Evolutionary conservation across 768 basidiomycete species (phyloP).

Genomic region (Mycena belliarum): DNA sequence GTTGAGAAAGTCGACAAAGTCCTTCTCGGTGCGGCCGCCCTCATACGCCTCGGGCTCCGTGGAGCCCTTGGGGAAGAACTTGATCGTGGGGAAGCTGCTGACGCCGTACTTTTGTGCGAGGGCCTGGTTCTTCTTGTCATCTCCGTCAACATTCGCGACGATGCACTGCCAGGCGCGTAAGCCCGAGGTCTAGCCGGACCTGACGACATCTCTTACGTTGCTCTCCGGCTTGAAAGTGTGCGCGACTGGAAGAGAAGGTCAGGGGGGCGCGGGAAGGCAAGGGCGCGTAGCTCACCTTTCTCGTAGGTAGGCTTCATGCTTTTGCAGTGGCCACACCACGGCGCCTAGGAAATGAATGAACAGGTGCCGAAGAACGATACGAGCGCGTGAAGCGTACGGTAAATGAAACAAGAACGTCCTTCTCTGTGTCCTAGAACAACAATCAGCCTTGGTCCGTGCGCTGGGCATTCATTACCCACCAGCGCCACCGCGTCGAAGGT

Average conservation of each 20-base stretch:
- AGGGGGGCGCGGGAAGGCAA: background rate
- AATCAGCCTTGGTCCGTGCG: slow-evolving; percentile 1
- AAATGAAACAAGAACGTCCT: slow-evolving; percentile 85
- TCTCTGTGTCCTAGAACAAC: slow-evolving; percentile 54
- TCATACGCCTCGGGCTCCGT: slow-evolving; percentile 69
- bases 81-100: slow-evolving; percentile 87
- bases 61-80: slow-evolving; percentile 83
- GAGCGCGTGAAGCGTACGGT: slow-evolving; percentile 47
- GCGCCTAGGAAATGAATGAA: slow-evolving; percentile 42
- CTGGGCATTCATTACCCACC: slow-evolving; percentile 36
- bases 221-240: slow-evolving; percentile 74
- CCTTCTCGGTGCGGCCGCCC: slow-evolving; percentile 69
- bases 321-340: slow-evolving; percentile 97
- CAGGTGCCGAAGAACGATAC: slow-evolving; percentile 8
- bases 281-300: slow-evolving; percentile 47
- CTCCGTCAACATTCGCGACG: slow-evolving; percentile 89
- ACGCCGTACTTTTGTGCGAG: slow-evolving; percentile 75
- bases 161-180: slow-evolving; percentile 59
- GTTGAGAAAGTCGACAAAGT: slow-evolving; percentile 79
- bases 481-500: slow-evolving; percentile 78
- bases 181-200: background rate
- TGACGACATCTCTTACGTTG: slow-evolving; percentile 48
- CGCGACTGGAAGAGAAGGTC: slow-evolving; percentile 57
- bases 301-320: slow-evolving; percentile 84
- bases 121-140: slow-evolving; percentile 75